Evolutionary conservation across 805 yeast genomes (phyloP), one percentile per base, ranked within the genome.

Genomic region (Yarrowia divulgata): DNA sequence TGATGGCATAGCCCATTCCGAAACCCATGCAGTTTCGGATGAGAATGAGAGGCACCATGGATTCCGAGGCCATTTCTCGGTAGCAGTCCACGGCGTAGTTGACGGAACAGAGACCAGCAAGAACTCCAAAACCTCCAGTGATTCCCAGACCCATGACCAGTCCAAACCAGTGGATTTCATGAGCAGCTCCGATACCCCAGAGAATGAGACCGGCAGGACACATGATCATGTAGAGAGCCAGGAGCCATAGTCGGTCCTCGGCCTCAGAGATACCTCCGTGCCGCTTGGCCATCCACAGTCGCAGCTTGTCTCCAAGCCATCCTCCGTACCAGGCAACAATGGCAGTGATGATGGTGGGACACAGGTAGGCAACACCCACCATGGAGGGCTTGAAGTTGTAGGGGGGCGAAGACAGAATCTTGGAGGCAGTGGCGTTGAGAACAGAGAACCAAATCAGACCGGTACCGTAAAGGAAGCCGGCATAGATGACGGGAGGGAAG

Each of bases 171-270:
- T 83, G 83, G 9, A 80, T 75, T 12, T 77, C 81, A 63, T 82
- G 80, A 60, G 81, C 79, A 0, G 86, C 85, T 23, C 86, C 87
- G 50, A 84, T 82, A 67, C 88, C 88, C 83, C 85, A 85, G 3
- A 85, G 79, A 69, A 84, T 80, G 39, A 83, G 74, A 1, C 85
- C 81, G 0, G 80, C 78, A 7, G 83, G 83, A 7, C 85, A 85
- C 9, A 84, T 69, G 48, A 84, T 75, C 77, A 79, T 75, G 71
- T 81, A 83, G 13, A 81, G 72, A 1, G 74, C 46, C 68, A 83
- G 70, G 12, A 81, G 80, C 85, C 85, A 85, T 13, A 85, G 76
- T 72, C 87, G 78, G 72, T 83, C 85, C 71, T 85, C 87, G 1
- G 88, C 83, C 43, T 79, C 78, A 3, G 86, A 81, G 7, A 80